Conservation (phyloP, 116 monocot species). For the Cymodocea nodosa region DNA sequence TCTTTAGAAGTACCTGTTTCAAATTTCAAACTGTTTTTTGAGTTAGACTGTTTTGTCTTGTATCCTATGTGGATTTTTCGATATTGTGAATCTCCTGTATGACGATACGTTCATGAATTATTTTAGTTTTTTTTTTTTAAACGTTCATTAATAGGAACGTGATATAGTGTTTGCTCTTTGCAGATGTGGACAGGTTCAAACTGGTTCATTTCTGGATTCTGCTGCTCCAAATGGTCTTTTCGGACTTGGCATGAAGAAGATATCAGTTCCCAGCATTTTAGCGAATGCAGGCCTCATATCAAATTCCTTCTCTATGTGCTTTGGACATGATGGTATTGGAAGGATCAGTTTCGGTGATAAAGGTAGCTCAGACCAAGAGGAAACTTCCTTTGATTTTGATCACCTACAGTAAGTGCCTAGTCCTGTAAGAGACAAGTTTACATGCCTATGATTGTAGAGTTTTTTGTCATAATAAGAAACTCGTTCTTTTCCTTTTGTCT, state of each 20-base stretch:
- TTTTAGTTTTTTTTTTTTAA: neutral
- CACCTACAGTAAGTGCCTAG: conserved; percentile 31
- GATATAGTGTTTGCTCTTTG: conserved; percentile 1
- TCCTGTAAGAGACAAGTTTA: neutral
- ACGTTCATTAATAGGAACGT: neutral
- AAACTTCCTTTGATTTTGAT: conserved; percentile 43
- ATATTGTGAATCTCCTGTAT: too few species aligned
- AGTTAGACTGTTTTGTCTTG: too few species aligned
- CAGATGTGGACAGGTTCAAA: conserved; percentile 78
- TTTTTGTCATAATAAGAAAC: neutral
- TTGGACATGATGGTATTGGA: conserved; percentile 58
- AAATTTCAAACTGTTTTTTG: too few species aligned
- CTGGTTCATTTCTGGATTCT: conserved; percentile 70
- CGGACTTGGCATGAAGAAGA: conserved; percentile 69
- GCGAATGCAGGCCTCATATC: conserved; percentile 48
- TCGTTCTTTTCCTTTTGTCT: conserved; percentile 1
- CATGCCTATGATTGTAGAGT: too few species aligned
- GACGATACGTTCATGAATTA: neutral
- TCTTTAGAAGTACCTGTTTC: too few species aligned
- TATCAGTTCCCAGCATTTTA: conserved; percentile 86
- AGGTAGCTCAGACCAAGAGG: conserved; percentile 74
- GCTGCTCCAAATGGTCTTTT: conserved; percentile 95
- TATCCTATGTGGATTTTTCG: too few species aligned
- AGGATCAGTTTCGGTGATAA: conserved; percentile 90
- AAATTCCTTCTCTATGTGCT: conserved; percentile 98